Evolutionary conservation across 2,329 filamentous ascomycete genomes (phyloP).

Genomic region (Fusarium musae): DNA sequence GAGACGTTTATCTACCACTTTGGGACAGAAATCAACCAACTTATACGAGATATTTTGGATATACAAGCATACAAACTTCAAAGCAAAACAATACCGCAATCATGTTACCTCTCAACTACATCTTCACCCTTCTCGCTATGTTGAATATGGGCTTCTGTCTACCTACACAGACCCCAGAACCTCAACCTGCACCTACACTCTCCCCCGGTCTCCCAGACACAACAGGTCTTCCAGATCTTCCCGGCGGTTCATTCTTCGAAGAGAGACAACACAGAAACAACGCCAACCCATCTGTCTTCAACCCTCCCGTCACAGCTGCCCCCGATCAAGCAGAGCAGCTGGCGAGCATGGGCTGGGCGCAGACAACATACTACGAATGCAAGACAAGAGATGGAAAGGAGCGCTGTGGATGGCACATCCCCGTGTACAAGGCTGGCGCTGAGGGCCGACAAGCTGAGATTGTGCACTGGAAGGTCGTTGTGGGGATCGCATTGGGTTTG

Average conservation of each 20-base stretch:
- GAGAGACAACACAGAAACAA: conserved; percentile 30
- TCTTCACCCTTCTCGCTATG: conserved; percentile 10
- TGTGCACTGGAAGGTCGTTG: conserved; percentile 29
- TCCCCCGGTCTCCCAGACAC: conserved; percentile 9
- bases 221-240: not conserved
- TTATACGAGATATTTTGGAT: not conserved
- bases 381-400: conserved; percentile 45
- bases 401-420: conserved; percentile 52
- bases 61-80: not conserved
- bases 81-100: not conserved
- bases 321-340: conserved; percentile 46
- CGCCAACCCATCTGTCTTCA: conserved; percentile 41
- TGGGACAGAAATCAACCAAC: not conserved
- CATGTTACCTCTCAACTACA: conserved; percentile 8
- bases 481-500: conserved; percentile 21
- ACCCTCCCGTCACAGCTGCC: conserved; percentile 48
- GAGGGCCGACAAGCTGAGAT: conserved; percentile 37
- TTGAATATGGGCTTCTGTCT: conserved; percentile 20
- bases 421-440: conserved; percentile 44
- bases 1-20: not conserved
- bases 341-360: conserved; percentile 47
- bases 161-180: conserved; percentile 23
- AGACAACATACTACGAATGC: conserved; percentile 51
- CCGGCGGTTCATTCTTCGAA: not conserved
- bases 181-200: conserved; percentile 17